Percentiles rank a stretch among this genome's conserved stretches.
phyloP scores from a whole-genome alignment of 179 eudicot species.

The Beta corolliflora region DNA sequence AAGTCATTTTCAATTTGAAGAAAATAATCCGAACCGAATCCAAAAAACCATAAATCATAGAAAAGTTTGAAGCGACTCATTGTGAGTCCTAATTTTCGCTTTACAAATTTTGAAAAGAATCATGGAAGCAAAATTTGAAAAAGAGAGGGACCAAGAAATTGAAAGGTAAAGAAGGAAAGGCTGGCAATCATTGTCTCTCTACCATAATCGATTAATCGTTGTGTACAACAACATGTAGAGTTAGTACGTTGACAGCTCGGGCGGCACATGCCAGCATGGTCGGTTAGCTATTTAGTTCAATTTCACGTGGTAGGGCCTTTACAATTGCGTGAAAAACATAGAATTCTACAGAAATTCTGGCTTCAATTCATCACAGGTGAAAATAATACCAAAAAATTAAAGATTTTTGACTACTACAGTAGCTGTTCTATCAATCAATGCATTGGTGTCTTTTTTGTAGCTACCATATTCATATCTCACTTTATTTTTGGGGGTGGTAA shows the following conservation, averaged over 20 bases:
- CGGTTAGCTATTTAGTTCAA: background rate
- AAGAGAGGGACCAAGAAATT: background rate
- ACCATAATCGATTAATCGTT: background rate
- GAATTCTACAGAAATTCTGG: background rate
- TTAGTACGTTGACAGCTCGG: background rate
- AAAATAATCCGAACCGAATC: too few relatives aligned
- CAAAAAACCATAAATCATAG: too few relatives aligned
- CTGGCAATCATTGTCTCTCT: background rate
- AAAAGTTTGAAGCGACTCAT: too few relatives aligned
- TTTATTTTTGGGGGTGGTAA: background rate
- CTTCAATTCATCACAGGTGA: background rate
- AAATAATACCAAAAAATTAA: too few relatives aligned
- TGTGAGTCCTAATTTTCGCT: too few relatives aligned
- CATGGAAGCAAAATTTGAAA: too few relatives aligned
- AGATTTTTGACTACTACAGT: background rate
- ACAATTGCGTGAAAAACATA: background rate
- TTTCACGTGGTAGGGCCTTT: slow-evolving; percentile 20
- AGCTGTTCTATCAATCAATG: slow-evolving; percentile 7
- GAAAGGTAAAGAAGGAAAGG: background rate
- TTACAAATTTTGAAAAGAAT: too few relatives aligned
- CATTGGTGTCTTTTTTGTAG: background rate
- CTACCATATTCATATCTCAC: background rate
- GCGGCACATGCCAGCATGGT: slow-evolving; percentile 9
- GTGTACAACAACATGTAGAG: background rate
- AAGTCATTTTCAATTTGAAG: too few relatives aligned